A percentile compares a stretch with the other conserved stretches of the same genome.
These are phyloP conservation scores for Pseudozyma tsukubaensis DNA, from an alignment of 1,284 basidiomycete genomes.

Conservation along the genomic window DNA sequence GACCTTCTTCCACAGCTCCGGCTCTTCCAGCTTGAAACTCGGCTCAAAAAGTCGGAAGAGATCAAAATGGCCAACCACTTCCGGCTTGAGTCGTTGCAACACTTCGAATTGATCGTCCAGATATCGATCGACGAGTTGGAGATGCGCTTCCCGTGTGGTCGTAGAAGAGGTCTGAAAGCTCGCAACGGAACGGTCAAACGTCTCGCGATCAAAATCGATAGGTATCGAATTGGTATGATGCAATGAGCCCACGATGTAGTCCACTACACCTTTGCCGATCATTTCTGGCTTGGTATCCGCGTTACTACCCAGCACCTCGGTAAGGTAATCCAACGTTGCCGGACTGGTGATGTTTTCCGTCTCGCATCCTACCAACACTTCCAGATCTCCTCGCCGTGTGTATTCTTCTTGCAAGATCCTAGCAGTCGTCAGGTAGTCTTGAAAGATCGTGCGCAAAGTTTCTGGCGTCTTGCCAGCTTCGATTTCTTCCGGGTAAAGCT, in stretches of 20 bases:
- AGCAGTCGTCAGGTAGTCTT: conserved; percentile 80
- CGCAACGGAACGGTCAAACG: conserved; percentile 76
- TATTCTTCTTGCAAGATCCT: conserved; percentile 75
- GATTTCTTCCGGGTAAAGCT: conserved; percentile 93
- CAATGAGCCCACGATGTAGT: conserved; percentile 92
- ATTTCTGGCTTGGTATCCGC: conserved; percentile 15
- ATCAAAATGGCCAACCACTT: conserved; percentile 93
- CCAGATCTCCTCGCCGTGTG: conserved; percentile 72
- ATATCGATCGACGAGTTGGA: conserved; percentile 45
- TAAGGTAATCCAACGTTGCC: conserved; percentile 74
- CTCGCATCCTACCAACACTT: conserved; percentile 88
- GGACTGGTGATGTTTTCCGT: conserved; percentile 84
- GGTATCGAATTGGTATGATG: conserved; percentile 90
- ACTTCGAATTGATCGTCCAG: conserved; percentile 62
- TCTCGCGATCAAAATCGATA: conserved; percentile 88
- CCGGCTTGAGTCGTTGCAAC: conserved; percentile 77
- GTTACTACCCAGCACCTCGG: conserved; percentile 71
- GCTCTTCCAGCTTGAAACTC: conserved; percentile 75
- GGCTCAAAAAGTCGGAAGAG: conserved; percentile 61
- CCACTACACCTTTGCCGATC: conserved; percentile 71
- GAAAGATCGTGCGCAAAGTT: conserved; percentile 75
- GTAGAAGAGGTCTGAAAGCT: conserved; percentile 68
- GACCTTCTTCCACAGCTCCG: conserved; percentile 74
- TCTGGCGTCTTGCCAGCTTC: conserved; percentile 70
- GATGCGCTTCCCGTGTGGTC: conserved; percentile 14